These are phyloP conservation scores for Trichophyton verrucosum DNA, from an alignment of 2,329 filamentous ascomycete species.

Conservation along the genomic window DNA sequence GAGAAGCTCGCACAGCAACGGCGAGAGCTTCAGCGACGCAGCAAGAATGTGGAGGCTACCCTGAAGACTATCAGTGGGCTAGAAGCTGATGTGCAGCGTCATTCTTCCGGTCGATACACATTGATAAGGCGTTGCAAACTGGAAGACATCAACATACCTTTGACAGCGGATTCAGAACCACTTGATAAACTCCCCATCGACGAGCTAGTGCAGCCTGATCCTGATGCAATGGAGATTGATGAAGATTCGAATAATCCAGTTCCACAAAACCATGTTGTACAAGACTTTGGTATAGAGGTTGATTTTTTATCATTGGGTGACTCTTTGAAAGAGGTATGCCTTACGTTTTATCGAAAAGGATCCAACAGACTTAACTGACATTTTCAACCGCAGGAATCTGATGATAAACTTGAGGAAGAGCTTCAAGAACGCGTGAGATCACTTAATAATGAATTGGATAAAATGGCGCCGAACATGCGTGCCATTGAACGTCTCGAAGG, in stretches of 20 bases:
- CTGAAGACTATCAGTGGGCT: slow-evolving; percentile 63
- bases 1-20: slow-evolving; percentile 69
- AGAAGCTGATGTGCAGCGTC: slow-evolving; percentile 78
- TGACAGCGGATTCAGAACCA: slow-evolving; percentile 54
- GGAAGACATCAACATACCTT: slow-evolving; percentile 78
- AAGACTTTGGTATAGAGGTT: slow-evolving; percentile 84
- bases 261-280: slow-evolving; percentile 50
- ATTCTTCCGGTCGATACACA: slow-evolving; percentile 70
- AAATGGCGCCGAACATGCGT: slow-evolving; percentile 93
- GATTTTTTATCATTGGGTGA: slow-evolving; percentile 74
- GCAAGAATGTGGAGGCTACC: slow-evolving; percentile 65
- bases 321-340: slow-evolving; percentile 61
- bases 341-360: slow-evolving; percentile 13
- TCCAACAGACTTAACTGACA: slow-evolving; percentile 19
- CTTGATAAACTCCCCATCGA: slow-evolving; percentile 80
- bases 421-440: slow-evolving; percentile 65
- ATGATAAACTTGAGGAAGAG: slow-evolving; percentile 58
- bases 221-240: slow-evolving; percentile 88
- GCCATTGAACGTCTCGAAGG: slow-evolving; percentile 82
- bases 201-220: slow-evolving; percentile 62
- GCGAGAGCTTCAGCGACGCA: slow-evolving; percentile 68
- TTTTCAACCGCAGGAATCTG: slow-evolving; percentile 43
- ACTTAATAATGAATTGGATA: slow-evolving; percentile 70
- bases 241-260: slow-evolving; percentile 44
- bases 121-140: slow-evolving; percentile 81